Conservation (phyloP, 768 basidiomycete genomes). For the Boletus rex-veris region DNA sequence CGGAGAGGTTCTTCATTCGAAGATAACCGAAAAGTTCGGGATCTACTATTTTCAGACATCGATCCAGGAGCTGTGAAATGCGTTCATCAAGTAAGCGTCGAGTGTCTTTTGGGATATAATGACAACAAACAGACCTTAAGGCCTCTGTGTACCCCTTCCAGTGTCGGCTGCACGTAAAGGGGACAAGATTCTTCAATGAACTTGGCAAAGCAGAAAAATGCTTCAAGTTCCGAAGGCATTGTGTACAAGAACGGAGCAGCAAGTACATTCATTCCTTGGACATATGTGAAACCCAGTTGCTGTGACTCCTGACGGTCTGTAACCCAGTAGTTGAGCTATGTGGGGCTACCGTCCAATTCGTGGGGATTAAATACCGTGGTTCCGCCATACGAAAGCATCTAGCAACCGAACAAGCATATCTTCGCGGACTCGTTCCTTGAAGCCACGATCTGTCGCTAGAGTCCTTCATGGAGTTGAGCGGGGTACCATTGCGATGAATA, state of each 20-base stretch:
- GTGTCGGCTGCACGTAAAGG: conserved; percentile 92
- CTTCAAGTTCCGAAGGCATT: conserved; percentile 97
- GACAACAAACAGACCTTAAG: conserved; percentile 61
- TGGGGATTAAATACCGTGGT: conserved; percentile 52
- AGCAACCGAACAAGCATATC: conserved; percentile 95
- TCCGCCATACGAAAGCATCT: conserved; percentile 98
- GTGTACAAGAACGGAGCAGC: conserved; percentile 97
- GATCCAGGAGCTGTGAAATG: conserved; percentile 73
- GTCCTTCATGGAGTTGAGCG: conserved; percentile 45
- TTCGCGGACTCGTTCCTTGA: conserved; percentile 94
- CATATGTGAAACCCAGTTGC: conserved; percentile 90
- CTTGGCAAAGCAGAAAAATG: conserved; percentile 93
- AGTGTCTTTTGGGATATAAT: not conserved
- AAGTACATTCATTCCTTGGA: conserved; percentile 99
- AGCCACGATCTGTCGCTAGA: conserved; percentile 93
- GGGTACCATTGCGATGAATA: not conserved
- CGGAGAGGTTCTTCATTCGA: conserved; percentile 86
- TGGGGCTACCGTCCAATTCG: not conserved
- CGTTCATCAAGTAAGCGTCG: not conserved
- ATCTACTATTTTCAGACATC: conserved; percentile 89
- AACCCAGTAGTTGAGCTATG: not conserved
- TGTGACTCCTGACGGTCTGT: conserved; percentile 73
- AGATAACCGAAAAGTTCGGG: conserved; percentile 78
- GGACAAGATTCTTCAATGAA: conserved; percentile 96
- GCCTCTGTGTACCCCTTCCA: conserved; percentile 94